Evolutionary conservation across 1,284 basidiomycete species (phyloP).

Genomic region (Ganoderma lingzhi): DNA sequence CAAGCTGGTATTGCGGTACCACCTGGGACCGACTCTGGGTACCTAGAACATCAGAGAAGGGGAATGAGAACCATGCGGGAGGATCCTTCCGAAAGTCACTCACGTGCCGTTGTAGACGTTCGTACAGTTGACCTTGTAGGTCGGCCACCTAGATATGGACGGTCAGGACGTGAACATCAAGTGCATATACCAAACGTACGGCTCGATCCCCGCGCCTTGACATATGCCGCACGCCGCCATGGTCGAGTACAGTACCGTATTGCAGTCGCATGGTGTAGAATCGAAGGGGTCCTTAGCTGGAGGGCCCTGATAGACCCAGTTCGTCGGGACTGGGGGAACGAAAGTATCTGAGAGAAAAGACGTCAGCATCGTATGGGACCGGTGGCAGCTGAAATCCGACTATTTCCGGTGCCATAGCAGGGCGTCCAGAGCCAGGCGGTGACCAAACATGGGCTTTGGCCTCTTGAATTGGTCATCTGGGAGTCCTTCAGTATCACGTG

Average conservation of each 20-base stretch:
- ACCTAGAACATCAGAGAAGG: neutral
- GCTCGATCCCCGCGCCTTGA: conserved; percentile 11
- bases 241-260: conserved; percentile 15
- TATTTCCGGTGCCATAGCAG: neutral
- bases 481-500: neutral
- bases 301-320: conserved; percentile 2
- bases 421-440: conserved; percentile 13
- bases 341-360: neutral
- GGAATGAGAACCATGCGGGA: neutral
- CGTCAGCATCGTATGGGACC: neutral
- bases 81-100: neutral
- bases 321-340: neutral
- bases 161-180: neutral
- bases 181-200: neutral
- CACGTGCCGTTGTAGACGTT: conserved; percentile 1
- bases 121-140: neutral
- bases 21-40: conserved; percentile 2
- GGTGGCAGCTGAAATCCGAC: neutral
- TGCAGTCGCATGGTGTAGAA: conserved; percentile 11
- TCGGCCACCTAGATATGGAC: conserved; percentile 3
- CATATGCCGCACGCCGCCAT: conserved; percentile 14
- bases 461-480: conserved; percentile 17
- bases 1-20: conserved; percentile 14
- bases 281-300: neutral
- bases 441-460: conserved; percentile 16